Evolutionary conservation across 345 rosid species (phyloP).

Genomic region (Jatropha curcas): DNA sequence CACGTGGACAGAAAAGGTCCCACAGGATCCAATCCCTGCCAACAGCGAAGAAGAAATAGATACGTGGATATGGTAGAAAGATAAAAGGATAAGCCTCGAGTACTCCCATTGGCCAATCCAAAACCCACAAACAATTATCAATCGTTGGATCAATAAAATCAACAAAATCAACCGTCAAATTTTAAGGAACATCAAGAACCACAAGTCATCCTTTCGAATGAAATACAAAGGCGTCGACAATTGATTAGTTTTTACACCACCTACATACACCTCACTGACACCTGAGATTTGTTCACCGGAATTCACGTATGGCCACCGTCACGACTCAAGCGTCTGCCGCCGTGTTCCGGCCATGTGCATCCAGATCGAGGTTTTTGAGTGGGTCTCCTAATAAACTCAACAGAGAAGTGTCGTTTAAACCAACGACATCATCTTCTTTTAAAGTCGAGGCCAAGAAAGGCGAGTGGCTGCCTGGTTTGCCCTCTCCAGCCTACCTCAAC

Average conservation of each 20-base stretch:
- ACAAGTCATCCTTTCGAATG: slow-evolving; percentile 27
- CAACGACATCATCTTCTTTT: slow-evolving; percentile 39
- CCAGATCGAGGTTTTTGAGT: slow-evolving; percentile 60
- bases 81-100: slow-evolving; percentile 47
- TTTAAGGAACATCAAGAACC: slow-evolving; percentile 30
- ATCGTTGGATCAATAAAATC: slow-evolving; percentile 33
- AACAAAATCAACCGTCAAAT: slow-evolving; percentile 19
- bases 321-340: slow-evolving; percentile 88
- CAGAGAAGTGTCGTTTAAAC: slow-evolving; percentile 47
- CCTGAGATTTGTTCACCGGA: neutral
- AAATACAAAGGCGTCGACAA: slow-evolving; percentile 30
- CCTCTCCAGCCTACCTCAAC: slow-evolving; percentile 75
- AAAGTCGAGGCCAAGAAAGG: slow-evolving; percentile 89
- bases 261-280: neutral
- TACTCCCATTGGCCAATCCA: slow-evolving; percentile 35
- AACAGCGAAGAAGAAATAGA: slow-evolving; percentile 45
- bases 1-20: slow-evolving; percentile 38
- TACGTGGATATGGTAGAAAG: slow-evolving; percentile 51
- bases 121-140: slow-evolving; percentile 24
- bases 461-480: slow-evolving; percentile 92
- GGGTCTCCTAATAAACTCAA: slow-evolving; percentile 57
- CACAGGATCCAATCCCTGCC: slow-evolving; percentile 51
- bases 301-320: slow-evolving; percentile 63
- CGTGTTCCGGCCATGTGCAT: slow-evolving; percentile 65
- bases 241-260: neutral